Base-by-base conservation (phyloP, 768 basidiomycete genomes). In the Fomitopsis pulvina region DNA sequence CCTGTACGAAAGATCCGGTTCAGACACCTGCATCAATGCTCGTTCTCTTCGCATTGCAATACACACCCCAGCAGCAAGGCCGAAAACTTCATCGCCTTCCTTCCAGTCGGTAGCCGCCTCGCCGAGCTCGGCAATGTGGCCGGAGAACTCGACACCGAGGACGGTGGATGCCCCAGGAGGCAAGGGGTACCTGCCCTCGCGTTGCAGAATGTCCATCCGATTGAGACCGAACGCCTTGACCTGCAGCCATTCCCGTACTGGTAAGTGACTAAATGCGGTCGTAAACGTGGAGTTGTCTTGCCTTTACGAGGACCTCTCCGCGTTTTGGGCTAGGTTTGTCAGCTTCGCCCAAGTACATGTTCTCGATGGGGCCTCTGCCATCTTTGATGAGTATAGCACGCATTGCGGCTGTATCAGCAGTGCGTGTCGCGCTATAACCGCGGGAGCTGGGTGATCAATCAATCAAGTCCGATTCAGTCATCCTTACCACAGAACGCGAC, bases 71-170 rank as follows among this genome's bases (percentile, higher is more conserved):
- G 76, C 79, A 7, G 83, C 77, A 2, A 95, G 74, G 14, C 92
- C 93, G 52, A 90, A 79, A 57, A 94, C 94, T 64, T 95, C 92
- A 42, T 92, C 88, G 4, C 92, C 92, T 16, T 65, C 61, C 40
- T 68, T 64, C 63, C 69, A 76, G 28, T 65, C 59, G 8, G 61
- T 55, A 1, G 63, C 64, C 3, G 57, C 64, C 8, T 66, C 57
- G 1, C 74, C 75, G 5, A 71, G 48, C 38, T 69, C 64, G 18
- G 61, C 62, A 18, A 81, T 58, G 5, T 71, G 73, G 18, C 92
- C 93, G 55, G 90, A 80, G 63, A 94, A 95, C 65, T 95, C 93
- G 39, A 92, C 87, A 3, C 93, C 92, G 8, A 94, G 74, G 61
- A 93, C 83, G 6, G 73, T 67, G 29, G 85, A 83, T 18, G 80